phyloP scores from a whole-genome alignment of 73 alveolate genomes.

The Symbiodinium natans region DNA sequence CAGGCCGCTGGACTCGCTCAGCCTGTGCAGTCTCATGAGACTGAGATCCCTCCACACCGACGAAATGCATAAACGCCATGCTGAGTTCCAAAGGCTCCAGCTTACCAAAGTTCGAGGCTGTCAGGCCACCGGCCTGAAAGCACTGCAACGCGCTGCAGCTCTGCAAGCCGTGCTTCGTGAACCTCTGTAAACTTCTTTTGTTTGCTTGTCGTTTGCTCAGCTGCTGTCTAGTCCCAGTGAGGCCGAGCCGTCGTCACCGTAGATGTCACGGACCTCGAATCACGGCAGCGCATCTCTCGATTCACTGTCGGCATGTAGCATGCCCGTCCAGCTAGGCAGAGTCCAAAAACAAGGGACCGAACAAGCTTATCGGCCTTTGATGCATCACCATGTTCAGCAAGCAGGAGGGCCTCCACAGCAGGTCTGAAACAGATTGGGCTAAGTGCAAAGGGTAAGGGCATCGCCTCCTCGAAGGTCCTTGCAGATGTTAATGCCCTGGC shows the following conservation, averaged over 20 bases:
- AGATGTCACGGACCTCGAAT: neutral
- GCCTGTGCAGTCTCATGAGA: too few relatives aligned
- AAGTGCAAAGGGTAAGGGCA: neutral
- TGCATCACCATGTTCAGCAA: neutral
- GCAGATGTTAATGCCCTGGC: neutral
- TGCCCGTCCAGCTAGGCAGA: neutral
- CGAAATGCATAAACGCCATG: too few relatives aligned
- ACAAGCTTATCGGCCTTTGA: neutral
- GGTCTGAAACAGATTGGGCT: neutral
- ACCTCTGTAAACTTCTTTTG: too few relatives aligned
- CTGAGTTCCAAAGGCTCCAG: neutral
- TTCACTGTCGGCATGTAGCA: neutral
- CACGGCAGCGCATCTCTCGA: neutral
- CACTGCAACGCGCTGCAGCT: too few relatives aligned
- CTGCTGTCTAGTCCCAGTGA: neutral
- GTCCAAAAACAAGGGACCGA: neutral
- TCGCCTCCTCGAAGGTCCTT: neutral
- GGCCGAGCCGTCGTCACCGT: conserved; percentile 2
- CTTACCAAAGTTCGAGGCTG: neutral
- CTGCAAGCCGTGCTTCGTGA: too few relatives aligned
- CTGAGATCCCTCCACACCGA: too few relatives aligned
- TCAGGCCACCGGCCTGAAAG: neutral
- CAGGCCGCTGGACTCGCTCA: too few relatives aligned
- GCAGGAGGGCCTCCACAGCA: neutral
- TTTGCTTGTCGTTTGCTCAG: neutral